Evolutionary conservation across 495 filamentous ascomycete genomes (phyloP), one percentile per base, ranked within the genome.

Genomic region (Cercophora sp.): DNA sequence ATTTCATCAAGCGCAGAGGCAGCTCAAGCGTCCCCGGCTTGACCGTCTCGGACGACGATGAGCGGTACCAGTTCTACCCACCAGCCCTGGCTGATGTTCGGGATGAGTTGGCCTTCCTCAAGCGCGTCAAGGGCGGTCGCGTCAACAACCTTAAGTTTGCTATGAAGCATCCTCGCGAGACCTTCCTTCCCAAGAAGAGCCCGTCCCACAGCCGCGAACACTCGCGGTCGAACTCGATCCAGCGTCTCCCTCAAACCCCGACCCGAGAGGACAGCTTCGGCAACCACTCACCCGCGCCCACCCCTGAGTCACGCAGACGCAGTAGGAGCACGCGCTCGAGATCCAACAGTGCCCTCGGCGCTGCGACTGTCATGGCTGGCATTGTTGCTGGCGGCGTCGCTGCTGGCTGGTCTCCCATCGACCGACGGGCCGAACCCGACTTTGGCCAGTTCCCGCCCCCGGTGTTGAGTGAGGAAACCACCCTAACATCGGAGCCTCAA

Each of bases 121-220:
- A 91, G 75, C 88, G 79, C 56, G 77, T 96, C 56, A 91, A 91
- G 60, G 94, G 93, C 55, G 94, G 94, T 24, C 89, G 93, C 51
- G 70, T 98, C 41, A 91, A 86, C 67, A 83, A 88, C 55, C 78
- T 97, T 55, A 88, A 85, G 60, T 94, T 95, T 68, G 87, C 85
- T 56, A 78, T 96, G 36, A 79, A 86, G 60, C 84, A 95, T 66
- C 88, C 90, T 6, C 78, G 79, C 27, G 83, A 94, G 62, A 79
- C 82, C 42, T 76, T 93, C 48, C 68, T 91, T 34, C 79, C 84
- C 39, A 79, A 81, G 43, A 79, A 86, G 57, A 91, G 85, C 61
- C 85, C 84, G 18, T 88, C 85, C 16, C 81, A 84, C 42, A 68
- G 66, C 59, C 49, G 66, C 2, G 62, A 64, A 80, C 79, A 84